phyloP scores from a whole-genome alignment of 2,329 filamentous ascomycete species.

The Calonectria crousiana region DNA sequence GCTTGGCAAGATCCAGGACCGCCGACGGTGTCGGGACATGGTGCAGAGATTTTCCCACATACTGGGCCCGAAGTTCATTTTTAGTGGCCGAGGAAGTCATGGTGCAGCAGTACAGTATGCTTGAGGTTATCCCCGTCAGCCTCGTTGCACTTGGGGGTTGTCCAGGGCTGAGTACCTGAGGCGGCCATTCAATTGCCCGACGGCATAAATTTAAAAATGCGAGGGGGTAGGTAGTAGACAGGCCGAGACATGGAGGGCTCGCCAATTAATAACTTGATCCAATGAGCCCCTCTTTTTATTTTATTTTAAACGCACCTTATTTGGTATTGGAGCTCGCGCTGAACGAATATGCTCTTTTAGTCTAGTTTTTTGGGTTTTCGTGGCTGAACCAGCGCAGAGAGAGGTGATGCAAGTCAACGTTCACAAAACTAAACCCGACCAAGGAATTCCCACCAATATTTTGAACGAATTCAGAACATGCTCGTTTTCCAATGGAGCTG shows the following conservation, averaged over 20 bases:
- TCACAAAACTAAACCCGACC: background rate
- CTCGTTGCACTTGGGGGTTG: background rate
- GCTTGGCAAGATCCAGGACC: slow-evolving; percentile 74
- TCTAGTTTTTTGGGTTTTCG: background rate
- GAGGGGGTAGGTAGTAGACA: background rate
- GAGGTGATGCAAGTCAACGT: background rate
- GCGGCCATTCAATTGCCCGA: background rate
- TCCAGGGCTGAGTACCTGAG: background rate
- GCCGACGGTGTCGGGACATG: slow-evolving; percentile 74
- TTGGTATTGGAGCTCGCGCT: background rate
- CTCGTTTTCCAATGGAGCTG: background rate
- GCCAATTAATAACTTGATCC: background rate
- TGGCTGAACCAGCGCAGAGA: background rate
- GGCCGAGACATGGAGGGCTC: background rate
- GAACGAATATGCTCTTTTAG: background rate
- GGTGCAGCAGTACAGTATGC: background rate
- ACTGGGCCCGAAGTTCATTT: slow-evolving; percentile 45
- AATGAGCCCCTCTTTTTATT: background rate
- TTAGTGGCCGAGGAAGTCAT: background rate
- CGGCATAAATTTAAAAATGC: background rate
- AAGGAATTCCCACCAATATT: background rate
- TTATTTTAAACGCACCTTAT: background rate
- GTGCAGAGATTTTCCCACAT: slow-evolving; percentile 68
- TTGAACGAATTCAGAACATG: background rate
- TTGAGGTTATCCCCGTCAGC: background rate